A percentile compares a stretch with the other conserved stretches of the same genome.
These are phyloP conservation scores for Iberis amara DNA, from an alignment of 441 rosid species.

Conservation along the genomic window DNA sequence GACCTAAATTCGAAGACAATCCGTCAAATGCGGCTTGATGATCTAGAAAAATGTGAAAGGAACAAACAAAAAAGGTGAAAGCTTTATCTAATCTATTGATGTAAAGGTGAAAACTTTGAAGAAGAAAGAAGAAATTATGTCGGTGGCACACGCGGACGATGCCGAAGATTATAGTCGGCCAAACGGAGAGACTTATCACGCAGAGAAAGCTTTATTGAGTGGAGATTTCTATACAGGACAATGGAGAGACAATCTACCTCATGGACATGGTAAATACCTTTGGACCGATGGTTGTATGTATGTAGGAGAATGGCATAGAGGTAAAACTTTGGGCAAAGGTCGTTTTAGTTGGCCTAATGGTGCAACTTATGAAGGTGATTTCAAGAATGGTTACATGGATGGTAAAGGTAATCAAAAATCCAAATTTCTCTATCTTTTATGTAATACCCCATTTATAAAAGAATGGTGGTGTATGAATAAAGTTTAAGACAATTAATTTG, in stretches of 20 bases:
- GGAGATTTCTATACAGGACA: conserved; percentile 85
- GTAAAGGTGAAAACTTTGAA: conserved; percentile 16
- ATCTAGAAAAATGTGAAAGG: too few relatives aligned
- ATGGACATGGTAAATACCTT: conserved; percentile 77
- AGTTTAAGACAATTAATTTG: too few relatives aligned
- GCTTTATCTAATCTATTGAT: too few relatives aligned
- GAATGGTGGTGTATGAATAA: too few relatives aligned
- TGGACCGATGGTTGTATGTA: conserved; percentile 97
- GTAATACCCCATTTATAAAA: too few relatives aligned
- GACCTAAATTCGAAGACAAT: conserved; percentile 22
- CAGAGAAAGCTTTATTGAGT: conserved; percentile 50
- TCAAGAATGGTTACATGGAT: conserved; percentile 83
- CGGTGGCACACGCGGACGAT: conserved; percentile 82
- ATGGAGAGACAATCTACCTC: conserved; percentile 60
- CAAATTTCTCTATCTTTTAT: not conserved
- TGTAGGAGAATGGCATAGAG: conserved; percentile 77
- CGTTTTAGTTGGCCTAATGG: conserved; percentile 92
- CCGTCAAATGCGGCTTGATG: too few relatives aligned
- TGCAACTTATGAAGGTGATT: conserved; percentile 91
- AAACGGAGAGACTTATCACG: conserved; percentile 38
- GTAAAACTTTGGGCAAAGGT: conserved; percentile 81
- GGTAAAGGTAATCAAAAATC: conserved; percentile 46
- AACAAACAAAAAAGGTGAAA: too few relatives aligned
- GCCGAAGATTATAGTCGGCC: conserved; percentile 48
- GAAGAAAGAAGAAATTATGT: conserved; percentile 33